Conservation (phyloP, 306 rosid species). For the Ormosia emarginata region DNA sequence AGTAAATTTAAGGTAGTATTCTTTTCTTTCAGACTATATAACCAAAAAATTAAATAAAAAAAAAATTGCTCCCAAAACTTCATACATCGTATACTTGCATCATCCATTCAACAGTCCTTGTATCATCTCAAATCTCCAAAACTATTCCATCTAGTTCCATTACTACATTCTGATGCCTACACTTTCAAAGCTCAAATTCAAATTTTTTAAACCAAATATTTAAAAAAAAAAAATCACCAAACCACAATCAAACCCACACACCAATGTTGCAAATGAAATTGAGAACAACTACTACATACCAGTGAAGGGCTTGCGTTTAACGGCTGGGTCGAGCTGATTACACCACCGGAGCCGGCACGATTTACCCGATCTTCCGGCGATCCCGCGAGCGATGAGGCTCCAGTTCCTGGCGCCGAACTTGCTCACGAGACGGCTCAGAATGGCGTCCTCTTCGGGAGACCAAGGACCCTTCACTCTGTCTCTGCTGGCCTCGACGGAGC, state of each 20-base stretch:
- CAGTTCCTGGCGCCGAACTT: constrained; percentile 91
- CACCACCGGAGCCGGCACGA: constrained; percentile 98
- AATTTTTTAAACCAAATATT: neutral
- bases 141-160: neutral
- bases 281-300: constrained; percentile 29
- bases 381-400: constrained; percentile 92
- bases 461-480: constrained; percentile 90
- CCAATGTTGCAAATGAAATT: neutral
- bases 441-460: constrained; percentile 90
- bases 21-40: too few species aligned
- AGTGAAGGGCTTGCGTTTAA: constrained; percentile 88
- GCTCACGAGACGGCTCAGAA: constrained; percentile 74
- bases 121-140: neutral
- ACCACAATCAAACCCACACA: neutral
- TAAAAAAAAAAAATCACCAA: neutral
- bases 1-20: neutral
- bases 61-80: neutral
- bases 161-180: neutral
- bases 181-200: neutral
- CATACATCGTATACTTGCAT: neutral
- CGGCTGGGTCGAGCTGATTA: constrained; percentile 92
- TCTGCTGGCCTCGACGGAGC: constrained; percentile 21
- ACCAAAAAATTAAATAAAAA: too few species aligned
- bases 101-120: neutral
- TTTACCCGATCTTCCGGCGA: constrained; percentile 88